Evolutionary conservation across 345 rosid genomes (phyloP).

Genomic region (Chamaenerion angustifolium): DNA sequence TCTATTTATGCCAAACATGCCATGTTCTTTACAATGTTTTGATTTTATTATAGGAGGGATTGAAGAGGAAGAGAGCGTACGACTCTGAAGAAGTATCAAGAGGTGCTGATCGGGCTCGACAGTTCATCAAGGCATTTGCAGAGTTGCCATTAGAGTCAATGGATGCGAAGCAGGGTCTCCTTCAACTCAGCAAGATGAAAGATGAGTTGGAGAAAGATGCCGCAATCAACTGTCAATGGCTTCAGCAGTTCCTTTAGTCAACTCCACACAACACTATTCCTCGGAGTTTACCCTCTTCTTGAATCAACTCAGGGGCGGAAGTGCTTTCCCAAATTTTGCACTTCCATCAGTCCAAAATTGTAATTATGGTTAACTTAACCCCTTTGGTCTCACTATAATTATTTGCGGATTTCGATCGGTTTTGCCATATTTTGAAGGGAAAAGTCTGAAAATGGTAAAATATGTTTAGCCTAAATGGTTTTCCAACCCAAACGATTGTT

Average conservation of each 20-base stretch:
- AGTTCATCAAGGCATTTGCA: slow-evolving; percentile 62
- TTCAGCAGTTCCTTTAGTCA: slow-evolving; percentile 47
- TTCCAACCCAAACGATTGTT: too few relatives aligned
- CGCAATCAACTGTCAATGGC: slow-evolving; percentile 50
- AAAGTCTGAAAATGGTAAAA: too few relatives aligned
- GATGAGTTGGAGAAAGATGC: slow-evolving; percentile 66
- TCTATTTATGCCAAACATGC: not conserved
- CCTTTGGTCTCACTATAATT: too few relatives aligned
- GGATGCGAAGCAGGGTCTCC: slow-evolving; percentile 64
- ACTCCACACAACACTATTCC: not conserved
- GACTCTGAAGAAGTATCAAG: slow-evolving; percentile 45
- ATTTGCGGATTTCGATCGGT: too few relatives aligned
- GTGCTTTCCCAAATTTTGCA: too few relatives aligned
- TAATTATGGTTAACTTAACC: too few relatives aligned
- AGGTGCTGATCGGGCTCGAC: slow-evolving; percentile 70
- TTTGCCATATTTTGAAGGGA: too few relatives aligned
- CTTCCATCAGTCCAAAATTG: too few relatives aligned
- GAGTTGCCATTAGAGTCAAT: slow-evolving; percentile 74
- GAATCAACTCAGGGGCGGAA: too few relatives aligned
- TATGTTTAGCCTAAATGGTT: too few relatives aligned
- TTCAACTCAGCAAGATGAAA: slow-evolving; percentile 38
- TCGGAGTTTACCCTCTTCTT: too few relatives aligned
- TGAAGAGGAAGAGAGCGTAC: slow-evolving; percentile 52
- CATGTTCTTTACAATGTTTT: not conserved
- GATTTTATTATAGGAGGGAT: slow-evolving; percentile 34